Evolutionary conservation across 2,329 filamentous ascomycete genomes (phyloP), one percentile per base, ranked within the genome.

Genomic region (Tetracladium maxilliforme): DNA sequence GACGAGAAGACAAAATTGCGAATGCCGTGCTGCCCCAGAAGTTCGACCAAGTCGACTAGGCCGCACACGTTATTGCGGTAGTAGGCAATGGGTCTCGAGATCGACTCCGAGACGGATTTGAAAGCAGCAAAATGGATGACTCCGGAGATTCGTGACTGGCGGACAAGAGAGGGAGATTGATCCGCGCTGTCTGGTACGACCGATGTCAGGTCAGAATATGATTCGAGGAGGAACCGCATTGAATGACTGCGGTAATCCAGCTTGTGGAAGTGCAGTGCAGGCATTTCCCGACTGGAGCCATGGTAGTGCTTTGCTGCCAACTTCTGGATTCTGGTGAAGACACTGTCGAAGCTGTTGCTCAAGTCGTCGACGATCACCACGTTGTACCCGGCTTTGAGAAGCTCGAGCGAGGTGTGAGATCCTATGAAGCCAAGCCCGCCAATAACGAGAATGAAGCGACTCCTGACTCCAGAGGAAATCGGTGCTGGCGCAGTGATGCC

Each of bases 71-170:
- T 78, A 52, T 77, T 78, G 30, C 59, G 57, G 45, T 77, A 78
- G 46, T 78, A 78, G 30, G 62, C 61, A 28, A 77, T 45, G 1
- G 71, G 71, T 30, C 56, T 50, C 14, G 49, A 45, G 31, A 76
- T 74, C 21, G 67, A 74, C 36, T 78, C 70, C 14, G 61, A 61
- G 0, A 76, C 70, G 3, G 70, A 68, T 42, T 77, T 77, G 52
- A 67, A 66, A 2, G 72, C 72, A 10, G 72, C 72, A 35, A 77
- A 77, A 39, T 78, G 72, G 29, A 78, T 74, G n/a, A 77, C 69
- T 1, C 69, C 70, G 1, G 52, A 50, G 32, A 76, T 71, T 16
- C 50, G 56, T 4, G 65, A 70, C 26, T 45, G 44, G 11, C 51
- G 42, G 10, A 41, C 33, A 14, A 42, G 39, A 45, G 47, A 46